Conservation (phyloP, 345 rosid species). For the Lenwebbia sp. region DNA sequence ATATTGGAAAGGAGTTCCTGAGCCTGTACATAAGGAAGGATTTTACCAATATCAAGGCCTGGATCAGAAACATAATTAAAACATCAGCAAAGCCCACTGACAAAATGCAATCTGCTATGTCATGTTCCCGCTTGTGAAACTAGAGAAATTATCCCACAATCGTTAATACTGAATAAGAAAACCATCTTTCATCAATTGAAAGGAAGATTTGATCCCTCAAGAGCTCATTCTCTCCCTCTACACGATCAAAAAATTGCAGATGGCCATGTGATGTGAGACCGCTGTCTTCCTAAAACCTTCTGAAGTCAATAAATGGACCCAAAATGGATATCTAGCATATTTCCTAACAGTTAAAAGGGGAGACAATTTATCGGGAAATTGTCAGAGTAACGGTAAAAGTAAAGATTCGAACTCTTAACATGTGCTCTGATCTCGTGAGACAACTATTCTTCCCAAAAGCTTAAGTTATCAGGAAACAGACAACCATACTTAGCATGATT, state of each 20-base stretch:
- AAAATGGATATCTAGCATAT: too few relatives aligned
- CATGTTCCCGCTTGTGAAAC: neutral
- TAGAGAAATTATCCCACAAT: neutral
- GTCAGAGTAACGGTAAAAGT: neutral
- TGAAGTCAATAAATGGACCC: neutral
- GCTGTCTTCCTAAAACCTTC: neutral
- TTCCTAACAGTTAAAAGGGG: neutral
- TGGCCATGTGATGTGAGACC: neutral
- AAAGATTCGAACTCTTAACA: neutral
- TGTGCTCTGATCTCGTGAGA: neutral
- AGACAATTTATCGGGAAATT: neutral
- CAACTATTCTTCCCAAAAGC: neutral
- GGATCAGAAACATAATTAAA: neutral
- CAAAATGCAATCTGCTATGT: neutral
- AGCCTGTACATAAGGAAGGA: slow-evolving; percentile 26
- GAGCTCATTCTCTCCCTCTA: neutral
- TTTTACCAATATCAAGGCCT: neutral
- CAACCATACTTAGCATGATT: neutral
- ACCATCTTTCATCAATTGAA: neutral
- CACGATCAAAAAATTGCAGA: neutral
- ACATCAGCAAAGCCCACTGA: neutral
- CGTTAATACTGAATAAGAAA: neutral
- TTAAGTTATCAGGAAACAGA: neutral
- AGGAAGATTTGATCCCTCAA: neutral
- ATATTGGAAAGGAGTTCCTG: slow-evolving; percentile 67